Conservation (phyloP, 2,329 filamentous ascomycete species). For the Achaetomium macrosporum region DNA sequence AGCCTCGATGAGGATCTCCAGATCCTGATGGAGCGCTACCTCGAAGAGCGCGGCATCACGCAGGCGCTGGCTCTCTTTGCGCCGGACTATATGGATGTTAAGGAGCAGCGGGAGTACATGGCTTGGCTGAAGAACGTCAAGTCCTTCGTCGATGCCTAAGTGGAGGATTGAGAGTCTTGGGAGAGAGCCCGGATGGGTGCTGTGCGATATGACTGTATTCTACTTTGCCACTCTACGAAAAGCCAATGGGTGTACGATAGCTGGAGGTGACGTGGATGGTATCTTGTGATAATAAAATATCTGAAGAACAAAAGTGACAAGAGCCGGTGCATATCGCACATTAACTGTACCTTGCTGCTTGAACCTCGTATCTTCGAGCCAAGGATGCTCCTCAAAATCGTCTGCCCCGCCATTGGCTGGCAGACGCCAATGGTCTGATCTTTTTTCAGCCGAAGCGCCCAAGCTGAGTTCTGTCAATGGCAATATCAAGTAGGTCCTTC, state of each 20-base stretch:
- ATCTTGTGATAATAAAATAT: not conserved
- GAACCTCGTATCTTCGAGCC: not conserved
- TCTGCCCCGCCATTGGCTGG: constrained; percentile 16
- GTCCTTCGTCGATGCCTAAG: constrained; percentile 70
- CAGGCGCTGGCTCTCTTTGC: constrained; percentile 82
- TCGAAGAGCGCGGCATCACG: constrained; percentile 91
- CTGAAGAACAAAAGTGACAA: not conserved
- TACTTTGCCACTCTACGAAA: constrained; percentile 13
- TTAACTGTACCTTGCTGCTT: too few relatives aligned
- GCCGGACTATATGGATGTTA: constrained; percentile 93
- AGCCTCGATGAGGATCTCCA: constrained; percentile 96
- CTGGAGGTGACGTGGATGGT: not conserved
- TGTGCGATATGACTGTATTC: constrained; percentile 13
- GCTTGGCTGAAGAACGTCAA: constrained; percentile 85
- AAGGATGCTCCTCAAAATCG: not conserved
- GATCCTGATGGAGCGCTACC: constrained; percentile 82
- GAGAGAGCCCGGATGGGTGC: not conserved
- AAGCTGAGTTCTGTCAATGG: not conserved
- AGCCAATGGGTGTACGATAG: constrained; percentile 5
- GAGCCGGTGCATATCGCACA: not conserved
- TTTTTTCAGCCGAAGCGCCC: constrained; percentile 4
- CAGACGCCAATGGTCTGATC: constrained; percentile 7
- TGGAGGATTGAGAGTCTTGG: not conserved
- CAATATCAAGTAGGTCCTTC: too few relatives aligned
- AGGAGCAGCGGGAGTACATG: constrained; percentile 97